Base-by-base conservation (phyloP, 805 yeast genomes). In the Wickerhamomyces alni region DNA sequence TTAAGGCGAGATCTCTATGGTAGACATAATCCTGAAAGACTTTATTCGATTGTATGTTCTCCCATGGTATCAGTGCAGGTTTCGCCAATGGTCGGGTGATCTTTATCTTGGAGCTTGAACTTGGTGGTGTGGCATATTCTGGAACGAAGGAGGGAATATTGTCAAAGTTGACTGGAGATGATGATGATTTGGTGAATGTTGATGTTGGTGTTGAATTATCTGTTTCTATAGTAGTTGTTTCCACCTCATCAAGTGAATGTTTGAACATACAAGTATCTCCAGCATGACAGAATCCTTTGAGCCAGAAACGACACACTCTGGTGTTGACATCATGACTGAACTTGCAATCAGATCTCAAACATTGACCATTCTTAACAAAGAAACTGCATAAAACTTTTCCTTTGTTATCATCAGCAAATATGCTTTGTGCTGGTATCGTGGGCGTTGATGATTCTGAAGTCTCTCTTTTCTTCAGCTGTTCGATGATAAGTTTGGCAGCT, bases 271-370 rank as follows among this genome's bases (percentile, higher is more conserved):
- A 71, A 2, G 42, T 39, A 9, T 59, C 63, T 9, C 74, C 75
- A 7, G 70, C 69, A 6, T 64, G 36, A 44, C 76, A 71, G 10
- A 55, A 52, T 2, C 72, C 70, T 28, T 62, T 64, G 7, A 71
- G 51, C 76, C 76, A 71, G 48, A 65, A 72, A 22, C 71, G 56
- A 41, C 76, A 71, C 8, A 66, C 61, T 18, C 68, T 52, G n/a
- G 58, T 48, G 2, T 66, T 54, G 24, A 69, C 36, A 41, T 72
- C 74, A 48, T 71, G 76, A 37, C 69, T 58, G 40, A 68, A 71
- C 42, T 60, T 60, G 52, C 76, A 71, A 42, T 70, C 75, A 5
- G 63, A 46, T 12, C 74, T 60, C 11, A 66, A 48, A 39, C 76
- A 71, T 16, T 57, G 53, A 2, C 76, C 76, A 21, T 52, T 54